phyloP scores from a whole-genome alignment of 495 filamentous ascomycete genomes.

The Platismatia glauca region DNA sequence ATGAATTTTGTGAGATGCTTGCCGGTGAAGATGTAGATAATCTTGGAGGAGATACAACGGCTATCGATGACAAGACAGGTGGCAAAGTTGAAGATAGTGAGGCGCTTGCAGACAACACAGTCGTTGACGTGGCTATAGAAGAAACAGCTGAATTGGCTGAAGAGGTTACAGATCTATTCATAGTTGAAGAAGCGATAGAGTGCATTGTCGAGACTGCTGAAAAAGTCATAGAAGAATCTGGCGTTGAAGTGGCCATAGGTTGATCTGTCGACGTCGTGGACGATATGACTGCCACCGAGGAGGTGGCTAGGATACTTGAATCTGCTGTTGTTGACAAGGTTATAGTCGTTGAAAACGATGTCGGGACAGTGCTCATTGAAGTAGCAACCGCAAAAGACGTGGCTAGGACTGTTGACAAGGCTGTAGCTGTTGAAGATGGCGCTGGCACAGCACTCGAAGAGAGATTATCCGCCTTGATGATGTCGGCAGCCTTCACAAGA shows the following conservation, averaged over 20 bases:
- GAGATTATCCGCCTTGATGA: slow-evolving; percentile 26
- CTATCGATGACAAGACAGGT: not conserved
- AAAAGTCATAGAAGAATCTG: not conserved
- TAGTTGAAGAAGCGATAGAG: not conserved
- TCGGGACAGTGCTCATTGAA: not conserved
- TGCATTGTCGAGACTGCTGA: not conserved
- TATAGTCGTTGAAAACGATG: not conserved
- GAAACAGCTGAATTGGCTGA: not conserved
- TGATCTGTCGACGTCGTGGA: not conserved
- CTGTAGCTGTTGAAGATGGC: not conserved
- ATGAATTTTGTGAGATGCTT: not conserved
- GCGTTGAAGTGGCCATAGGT: not conserved
- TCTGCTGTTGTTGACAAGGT: not conserved
- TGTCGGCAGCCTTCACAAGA: slow-evolving; percentile 24
- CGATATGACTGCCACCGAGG: not conserved
- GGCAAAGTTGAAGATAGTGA: not conserved
- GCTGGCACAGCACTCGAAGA: slow-evolving; percentile 5
- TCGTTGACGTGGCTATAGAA: not conserved
- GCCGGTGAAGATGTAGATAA: not conserved
- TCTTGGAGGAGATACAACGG: not conserved
- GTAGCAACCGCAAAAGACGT: not conserved
- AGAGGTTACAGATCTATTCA: not conserved
- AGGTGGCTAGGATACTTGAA: not conserved
- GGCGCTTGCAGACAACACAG: not conserved
- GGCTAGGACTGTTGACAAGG: not conserved